Evolutionary conservation across 805 yeast genomes (phyloP), one percentile per base, ranked within the genome.

Genomic region (Novakomyces olei): DNA sequence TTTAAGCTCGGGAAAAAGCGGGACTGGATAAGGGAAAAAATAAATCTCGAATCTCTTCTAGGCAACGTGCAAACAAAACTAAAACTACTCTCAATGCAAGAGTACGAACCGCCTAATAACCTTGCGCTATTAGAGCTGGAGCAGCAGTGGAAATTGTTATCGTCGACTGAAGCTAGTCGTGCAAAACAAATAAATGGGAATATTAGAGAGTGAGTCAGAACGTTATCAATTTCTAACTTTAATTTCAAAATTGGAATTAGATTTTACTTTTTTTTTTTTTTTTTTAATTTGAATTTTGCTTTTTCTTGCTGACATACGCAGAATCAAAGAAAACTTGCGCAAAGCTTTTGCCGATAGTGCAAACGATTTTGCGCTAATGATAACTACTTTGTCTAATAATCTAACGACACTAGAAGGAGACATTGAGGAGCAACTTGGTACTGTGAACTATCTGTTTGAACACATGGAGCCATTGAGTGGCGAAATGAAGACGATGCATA

Each of bases 41-140:
- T 54, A 5, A 55, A 51, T 16, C 40, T 57, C 27, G 44, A 46
- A 2, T 44, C 54, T 2, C 40, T 56, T 28, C 42, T 51, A 16
- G 52, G 57, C 5, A 54, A 52, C 30, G 50, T 57, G 27, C 45
- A 50, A 19, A 50, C 57, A 5, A 55, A 57, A 33, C 40, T 54
- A 14, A 49, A 53, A 2, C 51, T 56, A 1, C 53, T 51, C 30
- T 48, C 47, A 1, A 41, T 56, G 17, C 44, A 40, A 22, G 51
- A 45, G 24, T 56, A 55, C 37, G 33, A 29, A n/a, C 60, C 60
- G 3, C 55, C 58, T 1, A 36, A 15, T 2, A 53, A 48, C 9
- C 42, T 51, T 26, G 22, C 41, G 5, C 38, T 53, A 14, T 35
- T 36, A 1, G 49, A 45, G 27, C 36, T 56, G 27, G 57, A 54